Evolutionary conservation across 768 basidiomycete species (phyloP).

Genomic region (Strobilomyces echinocephalus): DNA sequence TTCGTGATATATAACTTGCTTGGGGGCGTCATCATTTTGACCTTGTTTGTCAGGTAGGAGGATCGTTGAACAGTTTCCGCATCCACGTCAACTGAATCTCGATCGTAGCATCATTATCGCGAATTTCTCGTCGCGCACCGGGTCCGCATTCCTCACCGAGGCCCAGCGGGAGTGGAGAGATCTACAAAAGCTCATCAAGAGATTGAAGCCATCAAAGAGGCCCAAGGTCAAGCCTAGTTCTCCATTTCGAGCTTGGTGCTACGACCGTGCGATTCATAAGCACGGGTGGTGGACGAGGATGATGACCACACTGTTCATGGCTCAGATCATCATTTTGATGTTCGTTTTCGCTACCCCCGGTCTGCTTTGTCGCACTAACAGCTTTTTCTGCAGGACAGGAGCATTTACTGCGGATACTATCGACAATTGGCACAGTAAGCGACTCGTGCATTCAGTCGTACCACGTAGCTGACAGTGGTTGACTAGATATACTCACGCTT

Average conservation of each 20-base stretch:
- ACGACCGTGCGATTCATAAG: constrained; percentile 83
- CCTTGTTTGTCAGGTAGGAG: constrained; percentile 82
- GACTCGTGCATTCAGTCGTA: not conserved
- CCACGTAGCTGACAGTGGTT: constrained; percentile 6
- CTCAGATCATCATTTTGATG: constrained; percentile 84
- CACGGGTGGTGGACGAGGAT: constrained; percentile 87
- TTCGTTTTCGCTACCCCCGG: constrained; percentile 33
- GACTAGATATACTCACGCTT: constrained; percentile 71
- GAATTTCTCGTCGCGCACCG: constrained; percentile 85
- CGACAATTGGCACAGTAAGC: constrained; percentile 59
- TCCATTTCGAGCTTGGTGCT: constrained; percentile 76
- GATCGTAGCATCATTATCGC: constrained; percentile 83
- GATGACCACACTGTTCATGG: constrained; percentile 73
- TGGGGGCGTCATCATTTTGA: constrained; percentile 85
- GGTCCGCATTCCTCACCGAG: constrained; percentile 78
- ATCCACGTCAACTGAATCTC: constrained; percentile 9
- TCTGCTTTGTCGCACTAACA: not conserved
- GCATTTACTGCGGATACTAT: constrained; percentile 53
- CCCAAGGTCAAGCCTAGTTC: constrained; percentile 58
- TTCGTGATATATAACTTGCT: constrained; percentile 89
- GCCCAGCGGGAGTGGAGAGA: constrained; percentile 94
- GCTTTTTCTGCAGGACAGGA: constrained; percentile 58
- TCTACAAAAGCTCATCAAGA: constrained; percentile 79
- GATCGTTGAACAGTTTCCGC: not conserved
- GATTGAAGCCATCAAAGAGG: constrained; percentile 81